Evolutionary conservation across 768 basidiomycete genomes (phyloP), one percentile per base, ranked within the genome.

Genomic region (Sarcodon aspratus): DNA sequence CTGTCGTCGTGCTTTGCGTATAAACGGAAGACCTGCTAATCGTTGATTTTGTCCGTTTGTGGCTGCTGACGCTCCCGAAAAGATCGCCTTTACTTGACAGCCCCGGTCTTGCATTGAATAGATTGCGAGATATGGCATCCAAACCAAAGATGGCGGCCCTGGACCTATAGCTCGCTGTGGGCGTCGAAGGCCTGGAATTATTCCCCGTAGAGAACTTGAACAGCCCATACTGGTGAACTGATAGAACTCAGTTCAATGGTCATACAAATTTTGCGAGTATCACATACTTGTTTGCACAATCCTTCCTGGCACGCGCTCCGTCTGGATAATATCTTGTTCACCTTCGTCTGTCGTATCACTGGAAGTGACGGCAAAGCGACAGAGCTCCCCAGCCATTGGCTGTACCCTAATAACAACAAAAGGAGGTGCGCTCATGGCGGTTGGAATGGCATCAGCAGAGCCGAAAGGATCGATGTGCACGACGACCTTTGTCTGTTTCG

Each of bases 171-270:
- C 73, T 78, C 1, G 80, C 76, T 0, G 87, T 88, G 3, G 93
- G 94, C 0, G 93, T 97, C 2, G 82, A 77, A 6, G 94, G 93
- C n/a, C 75, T 66, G 18, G 93, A 82, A 38, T 69, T 82, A 47
- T 75, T 78, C 33, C 81, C 82, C 0, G 90, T 90, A 31, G 76
- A 76, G 64, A 94, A 93, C 59, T 87, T 83, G 68, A 93, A 95
- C 47, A 96, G 66, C 12, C 91, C 90, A 52, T 80, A 92, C 60
- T 88, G 87, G 58, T 93, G 86, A 48, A 91, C 89, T 93, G 51
- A 18, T 49, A 18, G 33, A 15, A 33, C 49, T 46, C 36, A 42
- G 52, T 45, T 40, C 37, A 50, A 40, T 47, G 44, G 12, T 17
- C 3, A 13, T 1, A 12, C 7, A 45, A 13, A 33, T 3, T n/a